These are phyloP conservation scores for Epichloe gansuensis DNA, from an alignment of 2,329 filamentous ascomycete genomes.

Conservation along the genomic window DNA sequence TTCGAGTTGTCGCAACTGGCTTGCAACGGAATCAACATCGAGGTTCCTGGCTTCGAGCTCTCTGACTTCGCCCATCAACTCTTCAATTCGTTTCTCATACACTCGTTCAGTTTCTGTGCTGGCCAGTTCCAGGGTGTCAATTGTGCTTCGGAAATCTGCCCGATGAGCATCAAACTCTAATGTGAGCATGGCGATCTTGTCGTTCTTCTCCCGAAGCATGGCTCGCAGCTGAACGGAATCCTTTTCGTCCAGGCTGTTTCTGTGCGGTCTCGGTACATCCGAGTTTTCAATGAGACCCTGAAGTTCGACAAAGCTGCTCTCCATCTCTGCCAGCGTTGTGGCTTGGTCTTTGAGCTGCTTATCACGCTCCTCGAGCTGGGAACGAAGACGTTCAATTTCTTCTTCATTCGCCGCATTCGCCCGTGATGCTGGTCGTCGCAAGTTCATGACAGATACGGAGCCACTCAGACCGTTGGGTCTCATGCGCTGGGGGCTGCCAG, in stretches of 20 bases:
- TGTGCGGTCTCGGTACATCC: slow-evolving; percentile 28
- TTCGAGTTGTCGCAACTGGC: slow-evolving; percentile 87
- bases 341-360: slow-evolving; percentile 83
- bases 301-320: slow-evolving; percentile 72
- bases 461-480: slow-evolving; percentile 42
- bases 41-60: slow-evolving; percentile 73
- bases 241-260: slow-evolving; percentile 48
- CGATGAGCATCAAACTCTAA: slow-evolving; percentile 90
- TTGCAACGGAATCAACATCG: slow-evolving; percentile 83
- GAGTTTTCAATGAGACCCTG: slow-evolving; percentile 52
- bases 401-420: slow-evolving; percentile 48
- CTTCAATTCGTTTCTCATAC: slow-evolving; percentile 86
- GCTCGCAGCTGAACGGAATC: slow-evolving; percentile 67
- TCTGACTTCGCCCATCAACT: slow-evolving; percentile 69
- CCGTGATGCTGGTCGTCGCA: slow-evolving; percentile 41
- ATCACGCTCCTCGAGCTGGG: slow-evolving; percentile 72
- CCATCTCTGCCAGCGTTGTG: slow-evolving; percentile 75
- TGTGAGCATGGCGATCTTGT: slow-evolving; percentile 87
- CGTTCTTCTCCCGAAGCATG: slow-evolving; percentile 88
- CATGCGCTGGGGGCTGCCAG: slow-evolving; percentile 37
- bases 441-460: slow-evolving; percentile 41
- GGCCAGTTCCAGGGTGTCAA: slow-evolving; percentile 91
- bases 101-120: slow-evolving; percentile 92
- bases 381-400: slow-evolving; percentile 60
- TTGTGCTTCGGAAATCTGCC: slow-evolving; percentile 91